Base-by-base conservation (phyloP, 805 yeast genomes). In the Saturnispora quitensis region DNA sequence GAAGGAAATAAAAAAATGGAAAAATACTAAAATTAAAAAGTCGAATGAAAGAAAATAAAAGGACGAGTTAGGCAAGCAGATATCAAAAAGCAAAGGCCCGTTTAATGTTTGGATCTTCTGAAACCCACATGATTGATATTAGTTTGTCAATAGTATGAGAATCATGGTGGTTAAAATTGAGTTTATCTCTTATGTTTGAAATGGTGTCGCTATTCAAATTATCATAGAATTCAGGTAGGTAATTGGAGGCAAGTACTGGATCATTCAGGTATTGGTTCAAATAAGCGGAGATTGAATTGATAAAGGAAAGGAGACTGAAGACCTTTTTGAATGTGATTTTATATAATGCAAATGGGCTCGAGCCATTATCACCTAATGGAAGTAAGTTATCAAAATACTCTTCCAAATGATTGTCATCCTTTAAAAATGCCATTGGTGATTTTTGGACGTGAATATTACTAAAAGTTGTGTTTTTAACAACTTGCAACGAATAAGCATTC, bases 91-190 rank as follows among this genome's bases (percentile, higher is more conserved):
- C 40, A 34, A 47, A 49, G 8, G 48, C 18, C 6, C 45, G 25
- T 13, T 44, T 50, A 13, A 53, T 43, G 8, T 31, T 28, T 18
- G 48, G 17, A 24, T 50, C 48, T 45, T 50, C 53, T n/a, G 47
- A 40, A 40, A 28, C 40, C 56, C 53, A 53, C 17, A 53, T 31
- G 15, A 50, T 33, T 25, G 27, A 53, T 3, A 47, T 42, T 18
- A 50, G 17, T 25, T 34, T 43, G 3, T 47, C 34, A 20, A 50
- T 24, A 1, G 47, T 15, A n/a, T 47, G 40, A 27, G 25, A 6
- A 28, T 45, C 47, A 17, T 33, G 20, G 5, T 12, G 8, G 9
- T 18, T 18, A 38, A 18, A 38, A 38, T 12, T 38, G 13, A 18
- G 18, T 17, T 20, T 18, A 8, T 18, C 13, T 38, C 24, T 38